Conservation (phyloP, 345 rosid genomes). For the Noccaea caerulescens region DNA sequence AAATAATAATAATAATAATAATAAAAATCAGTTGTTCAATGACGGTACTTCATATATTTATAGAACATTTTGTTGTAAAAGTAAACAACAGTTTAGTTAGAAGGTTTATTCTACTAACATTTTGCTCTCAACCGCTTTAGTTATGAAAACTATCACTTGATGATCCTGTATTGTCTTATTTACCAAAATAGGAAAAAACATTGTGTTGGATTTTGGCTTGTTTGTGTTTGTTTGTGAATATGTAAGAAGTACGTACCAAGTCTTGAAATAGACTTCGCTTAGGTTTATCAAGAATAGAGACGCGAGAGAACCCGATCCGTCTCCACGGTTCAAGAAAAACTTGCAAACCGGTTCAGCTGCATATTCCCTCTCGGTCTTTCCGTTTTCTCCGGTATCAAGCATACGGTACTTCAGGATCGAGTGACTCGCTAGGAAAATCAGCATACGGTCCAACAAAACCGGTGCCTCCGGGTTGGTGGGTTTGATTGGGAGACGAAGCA, state of each 20-base stretch:
- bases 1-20: not conserved
- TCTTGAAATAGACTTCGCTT: conserved; percentile 27
- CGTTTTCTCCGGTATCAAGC: conserved; percentile 19
- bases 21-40: not conserved
- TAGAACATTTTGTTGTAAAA: not conserved
- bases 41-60: not conserved
- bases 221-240: no score
- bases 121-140: no score
- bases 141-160: no score
- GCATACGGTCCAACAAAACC: conserved; percentile 56
- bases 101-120: not conserved
- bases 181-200: no score
- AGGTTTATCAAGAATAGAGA: conserved; percentile 9
- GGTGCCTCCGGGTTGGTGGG: conserved; percentile 49
- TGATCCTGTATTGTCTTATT: no score
- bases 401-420: conserved; percentile 46
- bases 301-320: conserved; percentile 28
- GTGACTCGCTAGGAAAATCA: conserved; percentile 52
- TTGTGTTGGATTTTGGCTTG: no score
- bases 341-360: conserved; percentile 36
- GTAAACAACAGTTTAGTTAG: not conserved
- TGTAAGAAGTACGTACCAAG: conserved; percentile 25
- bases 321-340: conserved; percentile 30
- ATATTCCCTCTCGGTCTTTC: conserved; percentile 25
- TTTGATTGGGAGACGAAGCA: conserved; percentile 33